phyloP scores from a whole-genome alignment of 257 asterid genomes.

The Leptodermis oblonga region DNA sequence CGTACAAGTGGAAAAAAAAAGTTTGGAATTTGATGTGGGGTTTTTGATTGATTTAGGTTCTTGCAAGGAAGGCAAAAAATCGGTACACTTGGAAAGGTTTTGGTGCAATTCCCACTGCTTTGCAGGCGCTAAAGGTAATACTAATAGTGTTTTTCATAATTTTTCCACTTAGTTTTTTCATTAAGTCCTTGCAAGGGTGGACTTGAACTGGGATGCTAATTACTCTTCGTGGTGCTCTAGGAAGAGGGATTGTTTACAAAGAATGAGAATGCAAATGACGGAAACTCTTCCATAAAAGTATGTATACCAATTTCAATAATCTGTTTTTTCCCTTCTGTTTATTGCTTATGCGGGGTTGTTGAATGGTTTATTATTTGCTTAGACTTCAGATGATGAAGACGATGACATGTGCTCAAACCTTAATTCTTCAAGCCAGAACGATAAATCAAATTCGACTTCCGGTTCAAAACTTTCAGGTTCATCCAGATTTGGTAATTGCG shows the following conservation, averaged over 20 bases:
- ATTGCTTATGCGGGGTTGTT: not conserved
- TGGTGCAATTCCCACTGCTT: constrained; percentile 64
- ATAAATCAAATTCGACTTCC: constrained; percentile 41
- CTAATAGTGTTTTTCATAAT: not conserved
- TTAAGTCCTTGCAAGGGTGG: not conserved
- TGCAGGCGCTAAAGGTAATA: constrained; percentile 63
- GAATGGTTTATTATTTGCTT: not conserved
- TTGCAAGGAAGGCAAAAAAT: constrained; percentile 78
- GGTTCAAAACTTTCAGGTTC: constrained; percentile 32
- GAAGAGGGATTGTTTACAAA: constrained; percentile 64
- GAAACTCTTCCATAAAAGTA: constrained; percentile 54
- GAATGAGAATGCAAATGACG: constrained; percentile 43
- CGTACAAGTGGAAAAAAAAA: not conserved
- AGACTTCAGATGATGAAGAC: constrained; percentile 87
- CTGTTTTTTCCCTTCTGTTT: not conserved
- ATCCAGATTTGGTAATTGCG: constrained; percentile 38
- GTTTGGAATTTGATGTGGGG: not conserved
- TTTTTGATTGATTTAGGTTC: constrained; percentile 48
- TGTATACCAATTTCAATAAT: constrained; percentile 10
- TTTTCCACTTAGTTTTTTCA: not conserved
- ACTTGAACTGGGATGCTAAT: not conserved
- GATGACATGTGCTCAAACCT: constrained; percentile 52
- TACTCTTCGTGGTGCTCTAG: constrained; percentile 28
- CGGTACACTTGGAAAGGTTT: constrained; percentile 95
- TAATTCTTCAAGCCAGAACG: constrained; percentile 43